Conservation (phyloP, 176 grass and related monocot genomes). For the Bothriochloa decipiens region DNA sequence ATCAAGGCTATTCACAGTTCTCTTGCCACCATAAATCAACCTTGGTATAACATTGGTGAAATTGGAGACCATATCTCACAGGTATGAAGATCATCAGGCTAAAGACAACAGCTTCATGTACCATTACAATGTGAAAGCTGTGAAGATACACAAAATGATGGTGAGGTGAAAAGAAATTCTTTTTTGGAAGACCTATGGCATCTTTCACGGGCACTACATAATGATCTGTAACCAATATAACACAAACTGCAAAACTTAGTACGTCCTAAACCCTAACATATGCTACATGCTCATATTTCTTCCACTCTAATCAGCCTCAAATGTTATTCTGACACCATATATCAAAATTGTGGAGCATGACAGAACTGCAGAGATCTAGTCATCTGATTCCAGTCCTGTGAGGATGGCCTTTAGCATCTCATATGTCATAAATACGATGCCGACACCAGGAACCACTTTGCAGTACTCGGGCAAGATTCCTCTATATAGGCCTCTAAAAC, state of each 20-base stretch:
- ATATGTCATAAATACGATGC: slow-evolving; percentile 96
- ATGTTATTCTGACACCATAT: slow-evolving; percentile 47
- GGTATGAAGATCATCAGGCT: slow-evolving; percentile 2
- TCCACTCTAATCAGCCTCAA: slow-evolving; percentile 47
- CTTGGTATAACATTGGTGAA: slow-evolving; percentile 13
- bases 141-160: slow-evolving; percentile 37
- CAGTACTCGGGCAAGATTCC: slow-evolving; percentile 96
- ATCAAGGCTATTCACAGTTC: slow-evolving; percentile 27
- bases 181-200: slow-evolving; percentile 37
- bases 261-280: slow-evolving; percentile 52
- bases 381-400: slow-evolving; percentile 41
- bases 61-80: slow-evolving; percentile 15
- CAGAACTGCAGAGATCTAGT: slow-evolving; percentile 43
- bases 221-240: slow-evolving; percentile 45
- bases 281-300: slow-evolving; percentile 62
- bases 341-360: slow-evolving; percentile 45
- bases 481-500: slow-evolving; percentile 88
- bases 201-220: slow-evolving; percentile 33
- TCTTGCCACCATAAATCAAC: neutral
- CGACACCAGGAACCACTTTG: slow-evolving; percentile 92
- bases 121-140: slow-evolving; percentile 45
- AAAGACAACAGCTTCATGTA: slow-evolving; percentile 28
- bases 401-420: slow-evolving; percentile 77
- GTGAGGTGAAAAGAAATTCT: slow-evolving; percentile 17
- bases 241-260: slow-evolving; percentile 63